These are phyloP conservation scores for Oryza australiensis DNA, from an alignment of 176 grass and related monocot genomes.

Conservation along the genomic window DNA sequence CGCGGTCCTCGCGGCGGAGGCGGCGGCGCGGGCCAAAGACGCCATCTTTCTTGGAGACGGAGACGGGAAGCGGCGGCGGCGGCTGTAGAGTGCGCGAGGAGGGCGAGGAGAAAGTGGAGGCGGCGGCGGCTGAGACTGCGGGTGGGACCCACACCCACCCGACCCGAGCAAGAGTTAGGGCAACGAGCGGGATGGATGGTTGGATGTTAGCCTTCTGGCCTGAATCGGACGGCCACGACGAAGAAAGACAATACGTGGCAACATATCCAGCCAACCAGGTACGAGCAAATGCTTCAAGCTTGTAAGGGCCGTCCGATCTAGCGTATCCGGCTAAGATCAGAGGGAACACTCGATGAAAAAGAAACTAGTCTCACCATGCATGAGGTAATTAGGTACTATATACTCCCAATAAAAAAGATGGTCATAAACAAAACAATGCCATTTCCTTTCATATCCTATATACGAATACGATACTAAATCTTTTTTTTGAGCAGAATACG, in stretches of 20 bases:
- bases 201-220: not conserved
- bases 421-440: too few species aligned
- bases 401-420: too few species aligned
- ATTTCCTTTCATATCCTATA: too few species aligned
- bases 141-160: not conserved
- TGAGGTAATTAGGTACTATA: too few species aligned
- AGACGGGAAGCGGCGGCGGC: not conserved
- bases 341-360: too few species aligned
- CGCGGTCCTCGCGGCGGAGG: conserved; percentile 26
- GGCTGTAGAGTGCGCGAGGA: not conserved
- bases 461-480: too few species aligned
- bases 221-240: not conserved
- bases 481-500: too few species aligned
- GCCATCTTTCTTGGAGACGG: conserved; percentile 25
- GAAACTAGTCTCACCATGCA: too few species aligned
- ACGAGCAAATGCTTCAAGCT: too few species aligned
- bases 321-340: too few species aligned
- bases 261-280: too few species aligned
- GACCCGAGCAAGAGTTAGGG: not conserved
- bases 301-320: too few species aligned
- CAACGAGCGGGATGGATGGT: not conserved
- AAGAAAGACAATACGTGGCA: not conserved
- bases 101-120: not conserved
- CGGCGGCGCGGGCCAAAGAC: conserved; percentile 32
- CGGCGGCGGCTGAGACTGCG: not conserved